Percentiles rank a stretch among this genome's conserved stretches.
Conservation (phyloP, 352 stramenopile species). For the Globisporangium nagaii region DNA sequence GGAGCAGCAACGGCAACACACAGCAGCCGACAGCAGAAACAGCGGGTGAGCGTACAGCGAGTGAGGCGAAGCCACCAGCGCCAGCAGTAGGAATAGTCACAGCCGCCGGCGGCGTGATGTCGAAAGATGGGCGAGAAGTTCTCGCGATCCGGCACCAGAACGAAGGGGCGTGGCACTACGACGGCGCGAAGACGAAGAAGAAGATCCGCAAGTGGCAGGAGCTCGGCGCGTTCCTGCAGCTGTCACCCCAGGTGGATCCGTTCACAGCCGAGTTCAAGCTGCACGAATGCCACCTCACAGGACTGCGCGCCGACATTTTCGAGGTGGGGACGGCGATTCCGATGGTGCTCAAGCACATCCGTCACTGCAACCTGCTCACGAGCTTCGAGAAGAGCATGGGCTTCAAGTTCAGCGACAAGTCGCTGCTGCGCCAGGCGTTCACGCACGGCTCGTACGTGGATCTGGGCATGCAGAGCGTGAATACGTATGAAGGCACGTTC, state of each 20-base stretch:
- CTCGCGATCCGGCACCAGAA: conserved; percentile 37
- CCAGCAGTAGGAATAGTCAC: background rate
- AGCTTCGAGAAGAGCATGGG: conserved; percentile 63
- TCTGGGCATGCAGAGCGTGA: conserved; percentile 79
- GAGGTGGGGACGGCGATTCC: conserved; percentile 81
- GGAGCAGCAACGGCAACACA: too few species aligned
- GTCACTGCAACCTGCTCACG: conserved; percentile 60
- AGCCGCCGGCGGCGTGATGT: conserved; percentile 16
- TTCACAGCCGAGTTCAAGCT: conserved; percentile 36
- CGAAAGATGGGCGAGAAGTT: conserved; percentile 24
- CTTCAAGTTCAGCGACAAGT: conserved; percentile 65
- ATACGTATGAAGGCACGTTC: conserved; percentile 68
- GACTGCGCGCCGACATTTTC: conserved; percentile 73
- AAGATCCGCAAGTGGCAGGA: conserved; percentile 64
- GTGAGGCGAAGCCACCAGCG: background rate
- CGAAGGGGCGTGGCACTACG: conserved; percentile 51
- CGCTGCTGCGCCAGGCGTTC: conserved; percentile 77
- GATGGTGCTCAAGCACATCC: conserved; percentile 82
- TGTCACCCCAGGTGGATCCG: conserved; percentile 56
- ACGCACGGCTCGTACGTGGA: conserved; percentile 83
- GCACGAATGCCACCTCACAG: conserved; percentile 60
- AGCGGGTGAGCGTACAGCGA: too few species aligned
- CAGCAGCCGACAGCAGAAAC: too few species aligned
- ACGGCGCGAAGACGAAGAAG: conserved; percentile 61
- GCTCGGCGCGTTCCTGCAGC: conserved; percentile 46